These are phyloP conservation scores for Sarocladium oryzae DNA, from an alignment of 2,329 filamentous ascomycete genomes.

Conservation along the genomic window DNA sequence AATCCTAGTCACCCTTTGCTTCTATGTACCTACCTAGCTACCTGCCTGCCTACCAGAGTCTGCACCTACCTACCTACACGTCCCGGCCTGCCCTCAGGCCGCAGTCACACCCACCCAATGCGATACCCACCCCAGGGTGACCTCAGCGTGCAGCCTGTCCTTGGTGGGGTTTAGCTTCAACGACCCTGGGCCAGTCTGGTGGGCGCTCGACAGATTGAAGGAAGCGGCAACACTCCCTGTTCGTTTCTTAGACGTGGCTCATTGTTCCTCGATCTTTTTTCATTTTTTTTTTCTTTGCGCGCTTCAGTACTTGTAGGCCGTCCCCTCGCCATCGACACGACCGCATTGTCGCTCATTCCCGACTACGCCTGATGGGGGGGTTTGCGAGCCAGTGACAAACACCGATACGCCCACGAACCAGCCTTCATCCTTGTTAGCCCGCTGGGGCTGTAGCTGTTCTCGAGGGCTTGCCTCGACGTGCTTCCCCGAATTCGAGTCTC, in stretches of 20 bases:
- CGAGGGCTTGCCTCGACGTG: too few relatives aligned
- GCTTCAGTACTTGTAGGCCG: neutral
- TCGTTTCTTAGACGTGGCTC: neutral
- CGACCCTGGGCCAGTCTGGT: constrained; percentile 4
- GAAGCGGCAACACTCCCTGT: neutral
- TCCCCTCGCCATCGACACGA: neutral
- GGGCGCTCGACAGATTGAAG: constrained; percentile 5
- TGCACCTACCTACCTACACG: neutral
- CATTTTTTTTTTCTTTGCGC: neutral
- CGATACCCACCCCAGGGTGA: constrained; percentile 8
- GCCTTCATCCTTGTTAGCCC: too few relatives aligned
- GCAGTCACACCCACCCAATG: neutral
- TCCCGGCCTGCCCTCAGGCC: neutral
- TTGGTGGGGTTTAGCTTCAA: constrained; percentile 9
- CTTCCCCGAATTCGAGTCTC: too few relatives aligned
- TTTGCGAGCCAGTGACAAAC: too few relatives aligned
- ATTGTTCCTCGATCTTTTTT: neutral
- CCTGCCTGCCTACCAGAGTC: too few relatives aligned
- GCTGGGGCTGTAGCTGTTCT: too few relatives aligned
- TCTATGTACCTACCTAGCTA: neutral
- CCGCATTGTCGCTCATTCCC: too few relatives aligned
- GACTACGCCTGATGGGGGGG: too few relatives aligned
- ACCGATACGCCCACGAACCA: too few relatives aligned
- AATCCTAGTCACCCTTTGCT: too few relatives aligned
- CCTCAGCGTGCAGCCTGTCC: constrained; percentile 6